phyloP scores from a whole-genome alignment of 257 asterid genomes.

The Solanum etuberosum region DNA sequence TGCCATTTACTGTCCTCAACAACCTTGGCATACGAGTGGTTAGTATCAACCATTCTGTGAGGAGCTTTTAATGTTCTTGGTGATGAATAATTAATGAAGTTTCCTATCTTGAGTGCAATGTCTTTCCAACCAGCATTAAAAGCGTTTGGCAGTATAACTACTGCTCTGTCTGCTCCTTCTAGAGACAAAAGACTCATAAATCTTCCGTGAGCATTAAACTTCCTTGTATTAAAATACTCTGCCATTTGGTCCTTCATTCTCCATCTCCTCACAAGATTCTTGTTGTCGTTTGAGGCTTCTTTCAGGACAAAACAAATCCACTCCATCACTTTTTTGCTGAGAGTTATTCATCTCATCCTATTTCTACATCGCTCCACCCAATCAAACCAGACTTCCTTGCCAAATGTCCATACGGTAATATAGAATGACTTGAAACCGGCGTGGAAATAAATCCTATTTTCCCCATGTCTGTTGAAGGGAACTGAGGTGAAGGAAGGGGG shows the following conservation, averaged over 20 bases:
- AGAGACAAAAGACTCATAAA: background rate
- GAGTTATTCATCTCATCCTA: background rate
- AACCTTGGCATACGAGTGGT: background rate
- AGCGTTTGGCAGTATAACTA: background rate
- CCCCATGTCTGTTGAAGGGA: background rate
- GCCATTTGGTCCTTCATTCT: background rate
- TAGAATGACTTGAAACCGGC: background rate
- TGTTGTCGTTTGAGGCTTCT: background rate
- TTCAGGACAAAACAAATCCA: background rate
- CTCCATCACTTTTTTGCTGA: background rate
- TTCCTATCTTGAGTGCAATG: background rate
- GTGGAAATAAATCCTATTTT: background rate
- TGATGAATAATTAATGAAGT: background rate
- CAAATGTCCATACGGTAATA: background rate
- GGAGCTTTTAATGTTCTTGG: background rate
- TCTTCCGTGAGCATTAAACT: background rate
- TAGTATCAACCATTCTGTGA: background rate
- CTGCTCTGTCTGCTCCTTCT: background rate
- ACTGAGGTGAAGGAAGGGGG: too few relatives aligned
- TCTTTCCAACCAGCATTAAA: background rate
- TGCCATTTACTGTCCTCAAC: background rate
- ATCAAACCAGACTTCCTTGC: background rate
- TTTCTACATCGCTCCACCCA: background rate
- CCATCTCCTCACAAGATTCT: background rate
- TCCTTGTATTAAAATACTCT: background rate